Percentiles rank a stretch among this genome's conserved stretches.
Evolutionary conservation across 495 filamentous ascomycete species (phyloP).

Genomic region (Talaromyces nanjingensis): DNA sequence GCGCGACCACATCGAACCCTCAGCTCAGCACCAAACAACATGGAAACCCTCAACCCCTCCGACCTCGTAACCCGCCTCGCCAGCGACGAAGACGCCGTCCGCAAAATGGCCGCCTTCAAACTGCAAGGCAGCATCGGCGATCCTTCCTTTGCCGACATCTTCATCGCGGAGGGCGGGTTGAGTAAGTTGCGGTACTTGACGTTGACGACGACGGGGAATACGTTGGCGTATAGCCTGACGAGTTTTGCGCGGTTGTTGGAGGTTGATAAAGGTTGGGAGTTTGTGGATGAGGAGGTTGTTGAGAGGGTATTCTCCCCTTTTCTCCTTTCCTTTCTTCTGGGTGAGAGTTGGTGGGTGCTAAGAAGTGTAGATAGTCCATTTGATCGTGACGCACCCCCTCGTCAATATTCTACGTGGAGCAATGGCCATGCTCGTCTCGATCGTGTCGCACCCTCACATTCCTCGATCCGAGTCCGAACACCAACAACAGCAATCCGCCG

Average conservation of each 20-base stretch:
- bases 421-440: conserved; percentile 90
- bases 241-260: conserved; percentile 80
- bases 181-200: conserved; percentile 72
- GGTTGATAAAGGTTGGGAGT: conserved; percentile 96
- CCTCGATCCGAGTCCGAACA: conserved; percentile 30
- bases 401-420: conserved; percentile 96
- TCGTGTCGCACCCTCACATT: conserved; percentile 75
- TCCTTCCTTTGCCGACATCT: conserved; percentile 92
- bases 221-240: conserved; percentile 87
- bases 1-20: too few relatives aligned
- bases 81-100: conserved; percentile 79
- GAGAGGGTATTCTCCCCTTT: conserved; percentile 49
- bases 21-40: conserved; percentile 18
- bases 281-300: conserved; percentile 59
- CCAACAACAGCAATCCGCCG: conserved; percentile 27
- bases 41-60: conserved; percentile 54
- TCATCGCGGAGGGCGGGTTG: conserved; percentile 83
- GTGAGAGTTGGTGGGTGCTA: not conserved
- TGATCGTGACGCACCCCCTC: conserved; percentile 91
- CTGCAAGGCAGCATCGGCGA: conserved; percentile 91
- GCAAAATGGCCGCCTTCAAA: conserved; percentile 99
- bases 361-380: conserved; percentile 65
- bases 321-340: not conserved
- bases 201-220: conserved; percentile 83
- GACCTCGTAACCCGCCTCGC: conserved; percentile 64